Evolutionary conservation across 2,329 filamentous ascomycete species (phyloP), one percentile per base, ranked within the genome.

Genomic region (Diaporthe sp.): DNA sequence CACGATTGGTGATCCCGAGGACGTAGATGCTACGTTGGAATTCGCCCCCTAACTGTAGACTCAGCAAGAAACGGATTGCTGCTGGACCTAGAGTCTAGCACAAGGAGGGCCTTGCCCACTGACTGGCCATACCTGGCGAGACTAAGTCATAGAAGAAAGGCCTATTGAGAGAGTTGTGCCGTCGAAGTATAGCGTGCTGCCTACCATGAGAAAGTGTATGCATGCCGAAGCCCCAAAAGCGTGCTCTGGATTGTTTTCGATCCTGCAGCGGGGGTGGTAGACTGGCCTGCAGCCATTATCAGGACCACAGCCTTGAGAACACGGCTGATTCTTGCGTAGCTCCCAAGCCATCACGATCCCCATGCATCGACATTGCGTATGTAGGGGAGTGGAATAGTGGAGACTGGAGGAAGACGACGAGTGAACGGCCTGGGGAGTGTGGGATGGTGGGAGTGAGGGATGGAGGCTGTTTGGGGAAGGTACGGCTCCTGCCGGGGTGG

Each of bases 401-500:
- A 63, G 37, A 39, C 57, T 44, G n/a, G 42, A 65, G 8, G 42
- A n/a, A 60, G 34, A 0, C 22, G 57, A 37, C 57, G 12, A 42
- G 34, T 25, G 25, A 34, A 57, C 28, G 2, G 8, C 12, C 31
- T 55, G 17, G 55, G 55, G 28, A 58, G 17, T 63, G n/a, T 47
- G 44, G 61, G 42, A 47, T 42, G 7, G 39, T 10, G 2, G 58
- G 22, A 44, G n/a, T 63, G 25, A 63, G 31, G 42, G 63, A 39
- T 68, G 22, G 22, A 37, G 31, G 47, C 65, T 7, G 10, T 42
- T 47, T 55, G 49, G 65, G 47, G 47, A 25, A 53, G 8, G 49
- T 42, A 17, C 65, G 65, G 65, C 47, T 70, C 22, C 65, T 70
- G 65, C 65, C 65, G 65, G 65, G 49, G 65, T 70, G 65, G 65